Conservation (phyloP, 306 rosid species). For the Gastrolobium villosum region DNA sequence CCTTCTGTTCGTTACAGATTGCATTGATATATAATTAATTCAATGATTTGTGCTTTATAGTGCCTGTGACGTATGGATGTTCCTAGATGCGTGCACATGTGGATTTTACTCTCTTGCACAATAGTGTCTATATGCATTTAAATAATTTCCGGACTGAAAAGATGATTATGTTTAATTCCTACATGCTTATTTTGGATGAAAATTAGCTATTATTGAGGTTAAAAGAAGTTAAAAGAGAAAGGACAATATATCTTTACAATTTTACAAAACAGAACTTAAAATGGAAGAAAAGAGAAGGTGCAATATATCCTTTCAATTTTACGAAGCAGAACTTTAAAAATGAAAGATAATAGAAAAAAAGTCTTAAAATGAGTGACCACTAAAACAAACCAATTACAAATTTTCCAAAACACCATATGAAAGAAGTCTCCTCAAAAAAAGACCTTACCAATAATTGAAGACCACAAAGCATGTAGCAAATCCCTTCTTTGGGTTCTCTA, state of each 20-base stretch:
- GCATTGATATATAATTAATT: constrained; percentile 15
- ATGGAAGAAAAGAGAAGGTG: background rate
- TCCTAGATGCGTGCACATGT: background rate
- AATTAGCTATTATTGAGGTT: constrained; percentile 13
- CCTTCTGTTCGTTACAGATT: constrained; percentile 7
- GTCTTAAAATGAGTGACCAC: background rate
- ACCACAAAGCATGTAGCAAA: background rate
- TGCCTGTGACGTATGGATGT: constrained; percentile 10
- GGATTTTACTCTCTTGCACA: constrained; percentile 13
- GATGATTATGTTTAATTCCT: constrained; percentile 13
- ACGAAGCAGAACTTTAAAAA: background rate
- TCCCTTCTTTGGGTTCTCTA: background rate
- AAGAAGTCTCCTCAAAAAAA: background rate
- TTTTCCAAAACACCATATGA: constrained; percentile 1
- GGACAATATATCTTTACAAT: background rate
- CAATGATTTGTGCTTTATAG: background rate
- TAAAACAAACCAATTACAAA: constrained; percentile 7
- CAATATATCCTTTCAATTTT: background rate
- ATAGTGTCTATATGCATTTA: background rate
- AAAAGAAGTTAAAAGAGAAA: background rate
- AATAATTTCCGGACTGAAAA: constrained; percentile 22
- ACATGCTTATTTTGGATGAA: constrained; percentile 10
- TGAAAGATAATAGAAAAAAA: background rate
- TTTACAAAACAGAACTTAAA: background rate
- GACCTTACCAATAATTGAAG: background rate